These are phyloP conservation scores for Zizania palustris DNA, from an alignment of 202 grass and related monocot genomes.

Conservation along the genomic window DNA sequence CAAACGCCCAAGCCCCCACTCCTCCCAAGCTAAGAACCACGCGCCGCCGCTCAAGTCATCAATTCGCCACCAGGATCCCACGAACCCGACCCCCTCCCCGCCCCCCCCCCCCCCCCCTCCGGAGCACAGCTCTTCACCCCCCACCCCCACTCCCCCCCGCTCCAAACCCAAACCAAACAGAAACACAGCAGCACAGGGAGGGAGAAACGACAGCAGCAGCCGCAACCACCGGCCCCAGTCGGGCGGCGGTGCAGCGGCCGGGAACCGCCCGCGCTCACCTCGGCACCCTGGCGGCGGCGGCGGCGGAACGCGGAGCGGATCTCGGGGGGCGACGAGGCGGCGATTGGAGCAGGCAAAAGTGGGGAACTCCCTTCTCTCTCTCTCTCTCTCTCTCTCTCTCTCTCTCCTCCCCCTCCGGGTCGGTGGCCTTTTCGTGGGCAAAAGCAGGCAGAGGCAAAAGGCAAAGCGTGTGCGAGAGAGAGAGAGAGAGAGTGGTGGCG, in stretches of 20 bases:
- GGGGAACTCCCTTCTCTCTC: neutral
- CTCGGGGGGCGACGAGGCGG: constrained; percentile 39
- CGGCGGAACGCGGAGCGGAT: constrained; percentile 48
- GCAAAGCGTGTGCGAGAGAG: neutral
- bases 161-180: neutral
- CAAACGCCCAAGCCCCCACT: neutral
- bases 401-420: neutral
- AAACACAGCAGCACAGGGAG: neutral
- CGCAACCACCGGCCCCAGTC: neutral
- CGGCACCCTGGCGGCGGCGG: neutral
- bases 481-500: neutral
- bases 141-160: neutral
- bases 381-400: neutral
- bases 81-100: neutral
- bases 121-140: neutral
- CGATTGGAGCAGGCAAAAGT: neutral
- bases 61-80: constrained; percentile 18
- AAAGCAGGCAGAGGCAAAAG: constrained; percentile 42
- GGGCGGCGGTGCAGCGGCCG: neutral
- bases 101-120: neutral
- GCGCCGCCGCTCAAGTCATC: neutral
- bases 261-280: constrained; percentile 44
- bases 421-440: constrained; percentile 45
- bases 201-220: neutral
- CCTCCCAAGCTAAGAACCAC: too few species aligned